Evolutionary conservation across 768 basidiomycete species (phyloP), one percentile per base, ranked within the genome.

Genomic region (Pholiota conissans): DNA sequence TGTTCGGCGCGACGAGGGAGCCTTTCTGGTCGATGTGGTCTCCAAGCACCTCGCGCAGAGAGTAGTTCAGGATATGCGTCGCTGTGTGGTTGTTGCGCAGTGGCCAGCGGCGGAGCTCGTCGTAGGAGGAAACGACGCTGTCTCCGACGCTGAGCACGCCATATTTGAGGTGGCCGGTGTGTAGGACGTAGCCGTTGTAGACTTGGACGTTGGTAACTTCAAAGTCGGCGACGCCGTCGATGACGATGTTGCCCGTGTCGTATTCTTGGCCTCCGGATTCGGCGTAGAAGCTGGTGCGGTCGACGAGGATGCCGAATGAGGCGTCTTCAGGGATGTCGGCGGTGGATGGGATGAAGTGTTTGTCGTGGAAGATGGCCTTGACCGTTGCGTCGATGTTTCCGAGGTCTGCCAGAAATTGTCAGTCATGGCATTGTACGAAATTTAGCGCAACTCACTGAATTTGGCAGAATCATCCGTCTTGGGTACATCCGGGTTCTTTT

Each of bases 21-120:
- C 97, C 97, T 69, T 92, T 97, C 71, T 99, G 97, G 72, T 98
- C 97, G 58, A 98, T 89, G 67, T 98, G 97, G 69, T 98, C 95
- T 24, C 97, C 97, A 10, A 98, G 86, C 10, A 93, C 84, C 68
- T 98, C 97, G 32, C 97, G 90, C 3, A 99, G 84, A 52, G 79
- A 84, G 67, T 81, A 99, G 78, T 99, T 99, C 65, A 99, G 90
- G 65, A 99, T 97, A 70, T 99, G 97, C 0, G 97, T 99, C 20
- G 89, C 97, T 26, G 97, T 98, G 76, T 99, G 97, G 68, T 99
- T 99, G 74, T 94, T 98, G 52, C 95, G 87, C 49, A 99, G 76
- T 0, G 96, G 95, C 91, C 93, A 95, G 49, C 97, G 85, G 34
- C 97, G 92, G 32, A 92, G 84, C 90, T 98, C 95, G 63, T 98